These are phyloP conservation scores for Candida sphagnicola DNA, from an alignment of 805 yeast genomes.

Conservation along the genomic window DNA sequence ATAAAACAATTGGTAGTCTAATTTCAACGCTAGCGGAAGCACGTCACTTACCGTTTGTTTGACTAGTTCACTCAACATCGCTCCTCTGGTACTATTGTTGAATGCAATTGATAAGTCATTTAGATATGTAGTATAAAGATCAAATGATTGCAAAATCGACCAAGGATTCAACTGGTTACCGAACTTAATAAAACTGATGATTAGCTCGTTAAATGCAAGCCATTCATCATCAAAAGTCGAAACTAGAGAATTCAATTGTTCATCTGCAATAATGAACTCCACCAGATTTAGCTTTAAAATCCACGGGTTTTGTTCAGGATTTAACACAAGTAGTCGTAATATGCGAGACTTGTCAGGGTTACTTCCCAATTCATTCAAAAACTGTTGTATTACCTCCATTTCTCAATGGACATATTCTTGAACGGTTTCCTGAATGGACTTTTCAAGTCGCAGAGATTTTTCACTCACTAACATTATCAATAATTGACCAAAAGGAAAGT, in stretches of 20 bases:
- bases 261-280: constrained; percentile 11
- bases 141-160: constrained; percentile 50
- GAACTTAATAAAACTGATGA: constrained; percentile 44
- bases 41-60: constrained; percentile 33
- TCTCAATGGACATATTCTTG: background rate
- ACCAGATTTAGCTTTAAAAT: constrained; percentile 20
- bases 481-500: too few species aligned
- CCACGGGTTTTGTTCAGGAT: constrained; percentile 22
- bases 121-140: constrained; percentile 44
- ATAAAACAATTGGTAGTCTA: constrained; percentile 39
- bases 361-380: constrained; percentile 15
- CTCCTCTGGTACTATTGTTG: constrained; percentile 39
- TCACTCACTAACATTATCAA: background rate
- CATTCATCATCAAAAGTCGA: constrained; percentile 31
- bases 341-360: background rate
- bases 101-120: constrained; percentile 48
- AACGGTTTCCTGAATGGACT: too few species aligned
- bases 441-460: background rate
- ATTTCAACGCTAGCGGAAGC: constrained; percentile 41
- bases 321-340: constrained; percentile 17
- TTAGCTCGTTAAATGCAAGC: constrained; percentile 43
- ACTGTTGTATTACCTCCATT: constrained; percentile 19
- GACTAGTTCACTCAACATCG: constrained; percentile 32
- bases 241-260: constrained; percentile 14
- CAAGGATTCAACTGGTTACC: constrained; percentile 52